Conservation (phyloP, 768 basidiomycete genomes). For the Lepiota brunneoincarnata region DNA sequence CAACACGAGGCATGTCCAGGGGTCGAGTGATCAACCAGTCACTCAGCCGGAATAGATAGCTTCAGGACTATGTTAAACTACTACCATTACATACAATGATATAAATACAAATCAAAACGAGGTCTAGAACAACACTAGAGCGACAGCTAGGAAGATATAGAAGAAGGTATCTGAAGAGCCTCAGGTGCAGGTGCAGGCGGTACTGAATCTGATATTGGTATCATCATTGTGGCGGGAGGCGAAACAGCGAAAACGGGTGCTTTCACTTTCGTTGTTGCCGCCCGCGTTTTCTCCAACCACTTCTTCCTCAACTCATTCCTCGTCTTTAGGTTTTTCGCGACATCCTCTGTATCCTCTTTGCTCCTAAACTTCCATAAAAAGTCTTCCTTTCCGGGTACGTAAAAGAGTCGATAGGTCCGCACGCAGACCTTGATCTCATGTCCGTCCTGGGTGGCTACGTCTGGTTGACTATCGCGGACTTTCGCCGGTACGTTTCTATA, state of each 20-base stretch:
- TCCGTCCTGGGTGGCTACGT: slow-evolving; percentile 50
- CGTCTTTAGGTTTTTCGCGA: slow-evolving; percentile 25
- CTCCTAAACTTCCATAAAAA: slow-evolving; percentile 48
- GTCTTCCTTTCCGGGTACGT: slow-evolving; percentile 68
- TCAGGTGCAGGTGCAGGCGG: too few species aligned
- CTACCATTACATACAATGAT: too few species aligned
- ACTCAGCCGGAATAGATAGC: too few species aligned
- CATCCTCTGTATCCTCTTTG: slow-evolving; percentile 36
- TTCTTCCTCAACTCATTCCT: slow-evolving; percentile 31
- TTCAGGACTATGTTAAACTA: too few species aligned
- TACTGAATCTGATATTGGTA: background rate
- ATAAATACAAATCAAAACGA: too few species aligned
- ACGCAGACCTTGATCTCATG: slow-evolving; percentile 87
- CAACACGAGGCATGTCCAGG: slow-evolving; percentile 40
- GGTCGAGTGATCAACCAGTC: too few species aligned
- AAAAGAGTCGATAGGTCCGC: slow-evolving; percentile 79
- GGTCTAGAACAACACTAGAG: too few species aligned
- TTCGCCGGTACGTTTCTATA: slow-evolving; percentile 38
- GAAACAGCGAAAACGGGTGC: background rate
- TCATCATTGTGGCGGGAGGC: background rate
- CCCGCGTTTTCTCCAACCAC: slow-evolving; percentile 31
- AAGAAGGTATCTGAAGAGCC: too few species aligned
- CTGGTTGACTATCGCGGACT: slow-evolving; percentile 35
- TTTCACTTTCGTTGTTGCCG: background rate
- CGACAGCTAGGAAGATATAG: too few species aligned